A percentile compares a stretch with the other conserved stretches of the same genome.
Conservation (phyloP, 2,329 filamentous ascomycete species). For the Calonectria crousiana region DNA sequence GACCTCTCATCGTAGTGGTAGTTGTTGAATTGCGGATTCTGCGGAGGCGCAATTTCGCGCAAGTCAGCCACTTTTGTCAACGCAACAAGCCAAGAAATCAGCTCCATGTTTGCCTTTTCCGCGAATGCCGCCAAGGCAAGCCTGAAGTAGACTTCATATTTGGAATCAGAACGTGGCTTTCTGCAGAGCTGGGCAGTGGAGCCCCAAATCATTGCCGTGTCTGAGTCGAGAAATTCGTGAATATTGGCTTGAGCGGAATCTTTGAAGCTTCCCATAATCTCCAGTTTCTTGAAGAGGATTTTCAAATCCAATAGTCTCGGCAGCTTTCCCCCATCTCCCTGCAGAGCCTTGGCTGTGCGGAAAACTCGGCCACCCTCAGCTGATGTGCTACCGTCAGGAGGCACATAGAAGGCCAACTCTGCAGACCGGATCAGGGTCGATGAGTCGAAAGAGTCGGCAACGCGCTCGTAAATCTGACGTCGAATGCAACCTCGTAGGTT, state of each 20-base stretch:
- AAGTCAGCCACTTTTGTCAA: background rate
- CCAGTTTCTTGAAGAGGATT: background rate
- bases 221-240: background rate
- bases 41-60: background rate
- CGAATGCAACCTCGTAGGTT: slow-evolving; percentile 22
- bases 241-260: background rate
- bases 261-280: background rate
- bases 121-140: background rate
- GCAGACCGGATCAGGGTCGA: background rate
- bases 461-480: slow-evolving; percentile 33
- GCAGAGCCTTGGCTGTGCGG: background rate
- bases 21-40: background rate
- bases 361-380: background rate
- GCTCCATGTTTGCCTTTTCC: background rate
- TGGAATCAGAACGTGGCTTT: no score
- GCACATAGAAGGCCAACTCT: background rate
- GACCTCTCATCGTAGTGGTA: background rate
- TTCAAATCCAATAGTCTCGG: background rate
- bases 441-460: slow-evolving; percentile 18
- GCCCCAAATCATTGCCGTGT: background rate
- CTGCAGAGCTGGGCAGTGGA: background rate
- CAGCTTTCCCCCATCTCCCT: background rate
- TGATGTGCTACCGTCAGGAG: background rate
- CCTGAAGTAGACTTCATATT: background rate
- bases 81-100: background rate